Base-by-base conservation (phyloP, 768 basidiomycete species). In the Auricularia sp. region DNA sequence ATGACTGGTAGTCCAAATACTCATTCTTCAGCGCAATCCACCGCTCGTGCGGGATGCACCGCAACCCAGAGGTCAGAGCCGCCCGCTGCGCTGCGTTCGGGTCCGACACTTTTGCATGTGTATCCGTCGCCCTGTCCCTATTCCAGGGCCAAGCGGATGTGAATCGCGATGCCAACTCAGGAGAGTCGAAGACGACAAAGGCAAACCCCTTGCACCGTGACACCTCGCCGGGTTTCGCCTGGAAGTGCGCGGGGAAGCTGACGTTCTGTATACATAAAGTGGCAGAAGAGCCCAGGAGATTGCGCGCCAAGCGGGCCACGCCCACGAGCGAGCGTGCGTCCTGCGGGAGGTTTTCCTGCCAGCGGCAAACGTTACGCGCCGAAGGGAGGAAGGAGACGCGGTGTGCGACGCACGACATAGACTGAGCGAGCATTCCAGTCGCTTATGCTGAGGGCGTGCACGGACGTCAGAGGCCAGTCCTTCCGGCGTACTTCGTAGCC, bases 181-280 rank as follows among this genome's bases (percentile, higher is more conserved):
- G 42, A 3, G 73, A 64, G 2, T 77, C 72, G 54, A 92, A 75
- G 0, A 84, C 84, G 63, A 92, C 75, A 35, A 93, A 81, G 0
- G 89, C 88, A 66, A 91, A 92, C 1, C 88, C 87, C 76, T 87
- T 91, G 73, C 81, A 87, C 63, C 80, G 81, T 2, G 87, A 83
- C 14, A 74, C 68, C 33, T 81, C 79, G 2, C 75, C 82, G 14
- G 82, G 80, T 62, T 78, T 78, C 70, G 89, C 88, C 60, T 82
- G 79, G 70, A 86, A 81, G 68, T 91, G 87, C 0, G 82, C 77
- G 12, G 86, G 87, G 34, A 89, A 77, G 1, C 73, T 66, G 51
- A 93, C 76, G 43, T 71, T 67, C 70, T 91, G 85, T 3, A 91
- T 70, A 23, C 72, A 74, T 10, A 23, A n/a, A 23, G 36, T 3